These are phyloP conservation scores for Aspergillus sp. DNA, from an alignment of 2,329 filamentous ascomycete species.

Conservation along the genomic window DNA sequence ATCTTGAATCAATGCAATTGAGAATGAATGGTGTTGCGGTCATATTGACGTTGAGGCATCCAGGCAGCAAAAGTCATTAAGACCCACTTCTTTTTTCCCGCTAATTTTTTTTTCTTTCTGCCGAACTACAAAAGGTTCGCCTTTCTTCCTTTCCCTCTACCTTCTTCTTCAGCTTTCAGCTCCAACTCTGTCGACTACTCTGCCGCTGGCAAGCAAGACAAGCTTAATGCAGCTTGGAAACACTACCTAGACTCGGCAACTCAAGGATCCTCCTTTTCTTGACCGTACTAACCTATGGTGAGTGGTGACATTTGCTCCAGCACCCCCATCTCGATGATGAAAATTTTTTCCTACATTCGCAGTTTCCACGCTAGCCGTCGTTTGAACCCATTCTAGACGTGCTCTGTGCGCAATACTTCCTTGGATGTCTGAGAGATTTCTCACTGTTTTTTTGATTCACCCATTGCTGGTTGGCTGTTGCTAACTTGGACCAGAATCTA, in stretches of 20 bases:
- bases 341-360: conserved; percentile 42
- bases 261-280: neutral
- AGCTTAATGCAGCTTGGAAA: conserved; percentile 7
- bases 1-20: no score
- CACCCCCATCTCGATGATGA: conserved; percentile 31
- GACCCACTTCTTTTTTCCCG: conserved; percentile 3
- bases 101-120: conserved; percentile 1
- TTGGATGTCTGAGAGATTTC: conserved; percentile 35
- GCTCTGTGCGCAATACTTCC: conserved; percentile 36
- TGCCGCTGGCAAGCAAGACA: neutral
- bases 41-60: conserved; percentile 2
- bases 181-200: neutral
- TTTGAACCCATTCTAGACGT: conserved; percentile 34
- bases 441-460: neutral
- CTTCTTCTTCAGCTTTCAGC: neutral
- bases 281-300: neutral
- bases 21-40: no score
- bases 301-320: neutral
- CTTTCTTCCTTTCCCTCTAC: neutral
- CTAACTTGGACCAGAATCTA: neutral
- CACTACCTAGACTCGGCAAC: no score
- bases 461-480: neutral
- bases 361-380: conserved; percentile 40
- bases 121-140: conserved; percentile 1
- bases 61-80: neutral